These are phyloP conservation scores for Globisporangium okanoganense DNA, from an alignment of 352 stramenopile genomes.

Conservation along the genomic window DNA sequence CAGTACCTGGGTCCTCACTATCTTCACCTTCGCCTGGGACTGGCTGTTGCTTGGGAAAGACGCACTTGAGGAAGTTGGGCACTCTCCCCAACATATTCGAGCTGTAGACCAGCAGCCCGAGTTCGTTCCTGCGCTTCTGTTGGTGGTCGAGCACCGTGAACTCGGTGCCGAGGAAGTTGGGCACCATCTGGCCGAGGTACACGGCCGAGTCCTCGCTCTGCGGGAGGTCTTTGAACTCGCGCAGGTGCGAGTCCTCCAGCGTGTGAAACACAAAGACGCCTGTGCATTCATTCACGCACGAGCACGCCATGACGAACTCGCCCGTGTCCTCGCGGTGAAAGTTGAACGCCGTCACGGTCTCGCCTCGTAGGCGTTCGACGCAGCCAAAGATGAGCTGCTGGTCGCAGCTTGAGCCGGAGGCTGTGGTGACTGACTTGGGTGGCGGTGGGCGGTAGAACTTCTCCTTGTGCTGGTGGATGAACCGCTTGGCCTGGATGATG, in stretches of 20 bases:
- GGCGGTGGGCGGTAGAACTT: constrained; percentile 52
- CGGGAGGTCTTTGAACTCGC: constrained; percentile 67
- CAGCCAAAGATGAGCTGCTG: constrained; percentile 54
- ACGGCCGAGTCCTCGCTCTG: constrained; percentile 73
- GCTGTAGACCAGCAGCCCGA: constrained; percentile 75
- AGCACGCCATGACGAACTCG: constrained; percentile 72
- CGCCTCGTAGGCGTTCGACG: constrained; percentile 61
- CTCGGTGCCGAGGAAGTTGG: constrained; percentile 82
- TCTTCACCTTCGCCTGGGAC: constrained; percentile 9
- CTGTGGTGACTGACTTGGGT: background rate
- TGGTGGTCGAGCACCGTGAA: constrained; percentile 84
- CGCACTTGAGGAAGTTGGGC: constrained; percentile 68
- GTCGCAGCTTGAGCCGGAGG: background rate
- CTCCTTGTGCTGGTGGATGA: constrained; percentile 80
- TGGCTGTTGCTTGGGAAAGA: constrained; percentile 36
- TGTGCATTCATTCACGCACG: constrained; percentile 59
- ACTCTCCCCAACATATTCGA: constrained; percentile 77
- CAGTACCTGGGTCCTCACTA: background rate
- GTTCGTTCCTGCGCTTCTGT: constrained; percentile 56
- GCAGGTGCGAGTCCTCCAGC: constrained; percentile 66
- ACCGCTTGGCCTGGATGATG: constrained; percentile 59
- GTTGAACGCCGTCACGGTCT: constrained; percentile 83
- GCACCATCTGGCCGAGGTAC: constrained; percentile 72
- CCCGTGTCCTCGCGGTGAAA: constrained; percentile 80
- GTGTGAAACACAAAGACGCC: constrained; percentile 84